Percentiles rank a stretch among this genome's conserved stretches.
phyloP scores from a whole-genome alignment of 2,329 filamentous ascomycete genomes.

The Ascochyta pisi region DNA sequence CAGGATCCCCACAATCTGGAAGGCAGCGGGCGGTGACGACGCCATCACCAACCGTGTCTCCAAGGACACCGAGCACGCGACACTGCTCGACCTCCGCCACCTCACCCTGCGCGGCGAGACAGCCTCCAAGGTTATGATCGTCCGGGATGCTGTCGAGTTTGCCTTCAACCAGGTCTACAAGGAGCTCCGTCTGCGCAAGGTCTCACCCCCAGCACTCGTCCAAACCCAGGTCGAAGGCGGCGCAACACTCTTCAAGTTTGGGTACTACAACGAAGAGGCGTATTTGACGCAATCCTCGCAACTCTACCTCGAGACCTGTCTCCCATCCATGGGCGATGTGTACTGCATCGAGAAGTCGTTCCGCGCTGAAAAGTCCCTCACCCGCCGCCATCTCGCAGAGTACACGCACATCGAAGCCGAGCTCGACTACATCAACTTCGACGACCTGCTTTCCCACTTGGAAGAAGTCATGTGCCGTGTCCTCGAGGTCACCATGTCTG shows the following conservation, averaged over 20 bases:
- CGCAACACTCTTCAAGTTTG: slow-evolving; percentile 85
- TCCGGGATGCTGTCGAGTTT: slow-evolving; percentile 79
- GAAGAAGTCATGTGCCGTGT: slow-evolving; percentile 89
- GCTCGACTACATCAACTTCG: slow-evolving; percentile 93
- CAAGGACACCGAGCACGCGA: slow-evolving; percentile 71
- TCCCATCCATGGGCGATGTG: slow-evolving; percentile 90
- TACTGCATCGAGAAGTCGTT: slow-evolving; percentile 99
- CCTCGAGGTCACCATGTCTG: slow-evolving; percentile 75
- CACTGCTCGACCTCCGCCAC: slow-evolving; percentile 81
- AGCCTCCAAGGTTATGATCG: slow-evolving; percentile 84
- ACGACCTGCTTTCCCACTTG: slow-evolving; percentile 84
- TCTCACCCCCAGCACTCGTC: slow-evolving; percentile 87
- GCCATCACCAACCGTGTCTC: slow-evolving; percentile 86
- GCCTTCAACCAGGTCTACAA: slow-evolving; percentile 83
- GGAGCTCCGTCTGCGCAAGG: slow-evolving; percentile 79
- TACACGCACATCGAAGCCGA: slow-evolving; percentile 98
- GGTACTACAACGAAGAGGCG: slow-evolving; percentile 87
- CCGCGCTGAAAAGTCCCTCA: slow-evolving; percentile 95
- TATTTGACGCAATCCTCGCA: slow-evolving; percentile 98
- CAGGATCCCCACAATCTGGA: slow-evolving; percentile 69
- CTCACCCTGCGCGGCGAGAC: slow-evolving; percentile 84
- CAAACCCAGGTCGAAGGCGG: slow-evolving; percentile 96
- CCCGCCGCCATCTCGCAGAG: slow-evolving; percentile 90
- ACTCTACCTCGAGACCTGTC: slow-evolving; percentile 93
- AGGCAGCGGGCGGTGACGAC: slow-evolving; percentile 84